A percentile compares a stretch with the other conserved stretches of the same genome.
These are phyloP conservation scores for Ilex asprella DNA, from an alignment of 257 asterid genomes.

Conservation along the genomic window DNA sequence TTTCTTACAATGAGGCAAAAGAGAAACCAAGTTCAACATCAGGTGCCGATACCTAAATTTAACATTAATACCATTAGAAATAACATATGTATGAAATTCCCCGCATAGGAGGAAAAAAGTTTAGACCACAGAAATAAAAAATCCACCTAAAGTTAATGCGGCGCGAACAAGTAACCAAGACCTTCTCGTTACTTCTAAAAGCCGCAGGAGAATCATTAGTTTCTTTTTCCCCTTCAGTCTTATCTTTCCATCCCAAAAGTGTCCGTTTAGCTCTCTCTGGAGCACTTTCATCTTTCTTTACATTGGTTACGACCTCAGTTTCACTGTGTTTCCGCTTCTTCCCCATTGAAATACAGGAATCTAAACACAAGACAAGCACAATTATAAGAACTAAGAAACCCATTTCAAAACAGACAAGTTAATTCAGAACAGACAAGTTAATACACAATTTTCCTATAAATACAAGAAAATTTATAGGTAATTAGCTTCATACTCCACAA, in stretches of 20 bases:
- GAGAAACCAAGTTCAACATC: conserved; percentile 84
- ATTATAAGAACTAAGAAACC: too few species aligned
- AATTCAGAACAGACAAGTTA: too few species aligned
- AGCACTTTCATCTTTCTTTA: conserved; percentile 44
- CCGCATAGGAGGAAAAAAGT: neutral
- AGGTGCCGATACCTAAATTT: conserved; percentile 78
- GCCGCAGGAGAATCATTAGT: conserved; percentile 14
- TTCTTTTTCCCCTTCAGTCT: conserved; percentile 14
- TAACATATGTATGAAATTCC: neutral
- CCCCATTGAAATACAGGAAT: conserved; percentile 39
- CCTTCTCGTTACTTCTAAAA: conserved; percentile 80
- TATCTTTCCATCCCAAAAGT: conserved; percentile 72
- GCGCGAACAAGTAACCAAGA: conserved; percentile 81
- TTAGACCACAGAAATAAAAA: neutral
- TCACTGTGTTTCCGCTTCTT: conserved; percentile 74
- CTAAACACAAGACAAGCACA: neutral
- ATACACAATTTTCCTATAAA: too few species aligned
- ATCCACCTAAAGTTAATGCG: conserved; percentile 78
- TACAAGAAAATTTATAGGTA: too few species aligned
- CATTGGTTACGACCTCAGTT: conserved; percentile 25
- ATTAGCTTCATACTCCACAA: too few species aligned
- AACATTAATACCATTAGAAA: neutral
- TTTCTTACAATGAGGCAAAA: conserved; percentile 86
- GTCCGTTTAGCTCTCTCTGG: conserved; percentile 78
- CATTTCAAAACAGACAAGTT: too few species aligned